Evolutionary conservation across 352 stramenopile species (phyloP), one percentile per base, ranked within the genome.

Genomic region (Phytophthora chlamydospora): DNA sequence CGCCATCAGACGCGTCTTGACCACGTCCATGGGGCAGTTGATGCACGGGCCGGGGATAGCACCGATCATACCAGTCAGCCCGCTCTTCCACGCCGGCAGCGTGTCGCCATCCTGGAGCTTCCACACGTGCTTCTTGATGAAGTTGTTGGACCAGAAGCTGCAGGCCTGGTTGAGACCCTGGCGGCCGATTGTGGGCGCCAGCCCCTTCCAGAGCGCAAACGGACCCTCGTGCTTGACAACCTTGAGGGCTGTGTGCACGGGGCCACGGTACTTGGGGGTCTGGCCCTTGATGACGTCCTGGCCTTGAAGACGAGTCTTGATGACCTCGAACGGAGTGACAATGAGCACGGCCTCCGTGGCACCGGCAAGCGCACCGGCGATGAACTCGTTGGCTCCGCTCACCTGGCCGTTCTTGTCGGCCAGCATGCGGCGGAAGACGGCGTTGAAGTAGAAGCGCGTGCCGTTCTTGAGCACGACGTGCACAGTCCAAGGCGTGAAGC

Each of bases 111-210:
- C 91, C 46, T 95, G 73, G 9, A 93, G 46, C 56, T 90, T 85
- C 86, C 83, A 95, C 55, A 95, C 71, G 68, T 93, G 48, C 71
- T 88, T 92, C 76, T 95, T 95, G 76, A 98, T 93, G 32, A 85
- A 87, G 67, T 98, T 98, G 80, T 99, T 99, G 35, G 81, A 96
- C 63, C 96, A 98, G 74, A 99, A 99, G 70, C 98, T 99, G 56
- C 98, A 98, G 13, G 96, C 97, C 74, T 99, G 97, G 81, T 99
- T 99, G 50, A 97, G 93, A 9, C 97, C 97, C 75, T 99, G 97
- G 41, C 97, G 88, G n/a, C 97, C 78, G 67, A 99, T 98, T 7
- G 97, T 99, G 5, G 97, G 97, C 14, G 96, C 85, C 45, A 97
- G 76, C 32, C 92, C 91, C 73, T 99, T 99, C 85, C 98, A 99